phyloP scores from a whole-genome alignment of 306 rosid genomes.

The Prunus mira region DNA sequence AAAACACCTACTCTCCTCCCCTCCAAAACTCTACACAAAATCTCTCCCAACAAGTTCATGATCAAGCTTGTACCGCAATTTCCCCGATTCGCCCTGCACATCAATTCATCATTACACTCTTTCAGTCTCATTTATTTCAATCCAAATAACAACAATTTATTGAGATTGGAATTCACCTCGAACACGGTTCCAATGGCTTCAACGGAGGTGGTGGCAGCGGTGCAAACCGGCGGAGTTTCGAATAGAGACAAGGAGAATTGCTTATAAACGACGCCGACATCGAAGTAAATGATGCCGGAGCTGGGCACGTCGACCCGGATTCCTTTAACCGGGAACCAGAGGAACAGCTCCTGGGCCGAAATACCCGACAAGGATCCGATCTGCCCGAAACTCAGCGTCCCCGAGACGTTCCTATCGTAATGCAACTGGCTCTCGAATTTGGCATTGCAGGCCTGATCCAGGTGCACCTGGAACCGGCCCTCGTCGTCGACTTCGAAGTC shows the following conservation, averaged over 20 bases:
- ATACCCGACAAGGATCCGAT: constrained; percentile 61
- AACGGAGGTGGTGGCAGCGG: constrained; percentile 28
- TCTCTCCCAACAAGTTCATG: constrained; percentile 38
- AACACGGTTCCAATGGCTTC: constrained; percentile 11
- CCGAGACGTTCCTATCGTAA: constrained; percentile 75
- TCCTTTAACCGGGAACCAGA: constrained; percentile 75
- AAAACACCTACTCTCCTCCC: constrained; percentile 1
- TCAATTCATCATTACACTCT: neutral
- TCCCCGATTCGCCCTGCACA: constrained; percentile 43
- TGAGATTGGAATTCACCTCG: constrained; percentile 33
- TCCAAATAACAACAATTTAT: neutral
- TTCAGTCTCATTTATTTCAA: constrained; percentile 3
- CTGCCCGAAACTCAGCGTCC: constrained; percentile 55
- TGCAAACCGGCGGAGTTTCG: constrained; percentile 74
- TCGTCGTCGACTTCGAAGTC: constrained; percentile 43
- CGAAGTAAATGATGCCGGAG: constrained; percentile 77
- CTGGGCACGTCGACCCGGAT: constrained; percentile 82
- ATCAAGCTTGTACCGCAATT: constrained; percentile 26
- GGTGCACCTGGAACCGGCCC: constrained; percentile 54
- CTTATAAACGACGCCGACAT: constrained; percentile 70
- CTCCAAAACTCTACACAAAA: constrained; percentile 34
- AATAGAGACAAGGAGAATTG: constrained; percentile 73
- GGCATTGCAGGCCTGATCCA: constrained; percentile 87
- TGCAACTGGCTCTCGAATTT: constrained; percentile 78
- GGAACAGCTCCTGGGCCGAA: constrained; percentile 76